Conservation (phyloP, 1,284 basidiomycete genomes). For the Xerocomus minutiporus region DNA sequence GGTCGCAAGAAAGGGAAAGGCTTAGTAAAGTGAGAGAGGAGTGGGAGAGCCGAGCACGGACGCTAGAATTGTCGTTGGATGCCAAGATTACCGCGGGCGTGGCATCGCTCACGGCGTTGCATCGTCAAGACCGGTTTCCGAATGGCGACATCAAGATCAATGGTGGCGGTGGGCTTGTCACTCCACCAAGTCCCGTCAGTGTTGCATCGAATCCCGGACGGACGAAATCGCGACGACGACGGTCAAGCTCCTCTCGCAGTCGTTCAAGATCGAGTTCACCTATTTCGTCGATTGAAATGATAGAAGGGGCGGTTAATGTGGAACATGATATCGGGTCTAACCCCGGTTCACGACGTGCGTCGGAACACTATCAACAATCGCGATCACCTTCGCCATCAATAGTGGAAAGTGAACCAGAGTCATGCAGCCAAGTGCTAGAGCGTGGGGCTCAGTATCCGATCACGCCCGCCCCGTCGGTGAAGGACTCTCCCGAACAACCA, state of each 20-base stretch:
- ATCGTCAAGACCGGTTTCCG: slow-evolving; percentile 31
- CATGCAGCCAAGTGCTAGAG: slow-evolving; percentile 16
- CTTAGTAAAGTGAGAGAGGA: slow-evolving; percentile 62
- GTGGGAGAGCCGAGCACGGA: slow-evolving; percentile 63
- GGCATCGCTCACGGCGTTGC: slow-evolving; percentile 38
- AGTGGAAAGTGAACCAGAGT: slow-evolving; percentile 40
- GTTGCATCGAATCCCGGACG: slow-evolving; percentile 55
- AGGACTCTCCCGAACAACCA: slow-evolving; percentile 34
- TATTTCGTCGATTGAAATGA: slow-evolving; percentile 35
- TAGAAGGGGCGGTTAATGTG: slow-evolving; percentile 24
- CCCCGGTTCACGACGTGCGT: slow-evolving; percentile 25
- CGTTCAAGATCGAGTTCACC: slow-evolving; percentile 31
- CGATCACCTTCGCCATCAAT: slow-evolving; percentile 40
- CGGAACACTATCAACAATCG: slow-evolving; percentile 29
- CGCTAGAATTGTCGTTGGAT: slow-evolving; percentile 41
- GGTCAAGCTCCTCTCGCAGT: slow-evolving; percentile 30
- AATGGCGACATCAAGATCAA: slow-evolving; percentile 35
- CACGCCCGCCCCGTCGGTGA: slow-evolving; percentile 43
- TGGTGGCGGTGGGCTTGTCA: slow-evolving; percentile 52
- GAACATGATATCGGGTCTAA: slow-evolving; percentile 21
- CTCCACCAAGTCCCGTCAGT: slow-evolving; percentile 69
- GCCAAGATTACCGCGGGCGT: slow-evolving; percentile 47
- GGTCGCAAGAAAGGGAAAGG: slow-evolving; percentile 77
- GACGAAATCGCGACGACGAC: slow-evolving; percentile 34
- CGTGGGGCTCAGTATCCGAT: slow-evolving; percentile 38